Evolutionary conservation across 805 yeast species (phyloP), one percentile per base, ranked within the genome.

Genomic region (Cyberlindnera euphorbiae): DNA sequence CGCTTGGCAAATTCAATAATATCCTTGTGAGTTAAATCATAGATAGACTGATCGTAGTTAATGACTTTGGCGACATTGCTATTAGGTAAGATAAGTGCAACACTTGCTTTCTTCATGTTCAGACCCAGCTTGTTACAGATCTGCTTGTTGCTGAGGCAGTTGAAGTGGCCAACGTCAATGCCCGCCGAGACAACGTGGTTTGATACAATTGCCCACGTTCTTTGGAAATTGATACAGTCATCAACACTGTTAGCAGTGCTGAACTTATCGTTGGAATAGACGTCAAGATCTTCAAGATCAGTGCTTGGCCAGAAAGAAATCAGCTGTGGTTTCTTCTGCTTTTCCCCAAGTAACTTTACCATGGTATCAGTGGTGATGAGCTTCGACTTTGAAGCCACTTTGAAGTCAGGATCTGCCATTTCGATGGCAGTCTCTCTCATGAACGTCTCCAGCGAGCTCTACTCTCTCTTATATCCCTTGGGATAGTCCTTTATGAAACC

Each of bases 301-400:
- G 67, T 56, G 3, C 77, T 59, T 3, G 89, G 88, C 75, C 82
- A 82, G 41, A 83, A 77, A 12, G 83, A 70, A 4, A 83, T 66
- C 43, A 83, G 59, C 36, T 64, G 58, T 2, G 90, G 84, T 18
- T 60, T 59, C 1, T 58, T 53, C 6, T 52, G 52, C 13, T 69
- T 64, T 8, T 51, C 50, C 0, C 72, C 71, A 8, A 81, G 59
- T 5, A 78, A 47, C 11, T 65, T 56, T 30, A 77, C 39, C 47
- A 81, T 51, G 11, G 67, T 63, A 34, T 63, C 66, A 2, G 69
- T 61, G 21, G 62, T 55, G 16, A 75, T 46, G 11, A 51, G 41
- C 21, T 51, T 48, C 23, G 79, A 72, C 17, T 64, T 49, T 33
- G 73, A 65, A 14, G 67, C 64, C 15, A 70, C 44, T 34, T 63